Percentiles rank a stretch among this genome's conserved stretches.
Conservation (phyloP, 192 early-diverging fungal genomes). For the Phycomyces nitens region DNA sequence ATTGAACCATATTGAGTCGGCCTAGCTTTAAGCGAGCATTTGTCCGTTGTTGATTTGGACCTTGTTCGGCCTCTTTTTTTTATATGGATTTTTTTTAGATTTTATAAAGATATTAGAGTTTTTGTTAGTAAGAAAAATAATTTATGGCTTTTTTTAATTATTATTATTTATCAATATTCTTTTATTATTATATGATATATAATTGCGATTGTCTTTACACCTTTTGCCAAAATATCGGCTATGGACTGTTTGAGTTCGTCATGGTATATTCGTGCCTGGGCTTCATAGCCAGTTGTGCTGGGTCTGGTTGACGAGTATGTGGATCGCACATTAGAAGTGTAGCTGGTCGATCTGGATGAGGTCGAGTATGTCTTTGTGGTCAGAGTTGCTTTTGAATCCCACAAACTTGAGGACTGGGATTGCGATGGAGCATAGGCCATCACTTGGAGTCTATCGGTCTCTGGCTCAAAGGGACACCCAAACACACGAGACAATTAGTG, state of each 20-base stretch:
- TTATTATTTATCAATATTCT: background rate
- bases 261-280: slow-evolving; percentile 19
- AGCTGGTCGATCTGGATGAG: background rate
- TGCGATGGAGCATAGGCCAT: slow-evolving; percentile 10
- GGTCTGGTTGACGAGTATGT: background rate
- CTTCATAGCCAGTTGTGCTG: slow-evolving; percentile 1
- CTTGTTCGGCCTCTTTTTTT: slow-evolving; percentile 30
- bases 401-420: slow-evolving; percentile 3
- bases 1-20: slow-evolving; percentile 75
- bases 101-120: background rate
- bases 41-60: slow-evolving; percentile 34
- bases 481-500: too few relatives aligned
- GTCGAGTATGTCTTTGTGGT: slow-evolving; percentile 1
- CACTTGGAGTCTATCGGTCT: background rate
- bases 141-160: slow-evolving; percentile 1
- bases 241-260: slow-evolving; percentile 29
- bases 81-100: background rate
- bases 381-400: slow-evolving; percentile 1
- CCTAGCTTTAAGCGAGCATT: slow-evolving; percentile 73
- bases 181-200: too few relatives aligned
- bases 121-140: slow-evolving; percentile 2
- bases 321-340: background rate
- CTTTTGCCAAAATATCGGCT: slow-evolving; percentile 25
- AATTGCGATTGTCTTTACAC: slow-evolving; percentile 12
- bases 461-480: too few relatives aligned